These are phyloP conservation scores for Fusarium ambrosium DNA, from an alignment of 2,329 filamentous ascomycete genomes.

Conservation along the genomic window DNA sequence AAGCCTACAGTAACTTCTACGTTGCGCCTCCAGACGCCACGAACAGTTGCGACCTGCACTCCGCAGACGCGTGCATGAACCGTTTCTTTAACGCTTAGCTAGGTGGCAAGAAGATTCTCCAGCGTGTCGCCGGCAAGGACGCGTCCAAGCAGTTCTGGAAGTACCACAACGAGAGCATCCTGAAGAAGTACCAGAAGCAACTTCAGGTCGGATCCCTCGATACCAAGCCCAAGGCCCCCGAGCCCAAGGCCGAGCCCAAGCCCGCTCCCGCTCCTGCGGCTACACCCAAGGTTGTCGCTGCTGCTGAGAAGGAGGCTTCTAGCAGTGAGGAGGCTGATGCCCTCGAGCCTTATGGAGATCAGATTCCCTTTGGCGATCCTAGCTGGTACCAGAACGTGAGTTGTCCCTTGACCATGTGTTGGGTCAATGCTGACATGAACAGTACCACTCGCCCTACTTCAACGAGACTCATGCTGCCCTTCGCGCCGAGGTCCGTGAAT, in stretches of 20 bases:
- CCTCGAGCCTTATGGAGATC: conserved; percentile 85
- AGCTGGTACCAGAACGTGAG: conserved; percentile 94
- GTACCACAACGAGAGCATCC: conserved; percentile 85
- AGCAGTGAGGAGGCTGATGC: conserved; percentile 71
- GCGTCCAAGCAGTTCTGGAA: conserved; percentile 79
- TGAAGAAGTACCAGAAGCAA: conserved; percentile 86
- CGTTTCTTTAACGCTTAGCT: conserved; percentile 24
- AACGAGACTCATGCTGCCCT: conserved; percentile 94
- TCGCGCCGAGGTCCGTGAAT: conserved; percentile 90
- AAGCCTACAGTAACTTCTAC: not conserved
- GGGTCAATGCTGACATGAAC: conserved; percentile 20
- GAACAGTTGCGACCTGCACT: not conserved
- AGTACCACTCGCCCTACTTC: conserved; percentile 98
- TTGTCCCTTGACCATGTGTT: conserved; percentile 8
- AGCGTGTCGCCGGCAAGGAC: conserved; percentile 74
- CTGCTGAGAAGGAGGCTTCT: conserved; percentile 60
- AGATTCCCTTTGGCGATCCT: conserved; percentile 93
- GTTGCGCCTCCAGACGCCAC: not conserved
- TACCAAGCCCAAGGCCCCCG: conserved; percentile 84
- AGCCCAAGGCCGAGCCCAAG: conserved; percentile 81
- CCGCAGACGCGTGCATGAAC: not conserved
- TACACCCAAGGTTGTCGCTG: conserved; percentile 53
- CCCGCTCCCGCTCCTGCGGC: conserved; percentile 53
- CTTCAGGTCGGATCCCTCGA: conserved; percentile 90
- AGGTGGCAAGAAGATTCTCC: conserved; percentile 76